These are phyloP conservation scores for Cyanodermella asteris DNA, from an alignment of 2,329 filamentous ascomycete species.

Conservation along the genomic window DNA sequence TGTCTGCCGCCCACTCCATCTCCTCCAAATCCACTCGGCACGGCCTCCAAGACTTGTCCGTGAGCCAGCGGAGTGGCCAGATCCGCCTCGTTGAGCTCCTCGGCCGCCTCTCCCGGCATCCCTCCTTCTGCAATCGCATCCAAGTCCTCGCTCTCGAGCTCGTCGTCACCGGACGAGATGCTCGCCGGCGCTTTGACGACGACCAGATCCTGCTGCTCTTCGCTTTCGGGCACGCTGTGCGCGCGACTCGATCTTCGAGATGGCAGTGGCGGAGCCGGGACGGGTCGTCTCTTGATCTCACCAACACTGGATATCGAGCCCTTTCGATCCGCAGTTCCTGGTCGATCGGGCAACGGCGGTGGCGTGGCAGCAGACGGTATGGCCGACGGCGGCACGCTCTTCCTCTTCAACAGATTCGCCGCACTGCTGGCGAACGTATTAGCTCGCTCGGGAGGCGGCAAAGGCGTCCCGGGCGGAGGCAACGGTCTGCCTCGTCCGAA, in stretches of 20 bases:
- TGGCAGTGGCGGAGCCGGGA: constrained; percentile 28
- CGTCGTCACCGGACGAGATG: constrained; percentile 12
- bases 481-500: constrained; percentile 68
- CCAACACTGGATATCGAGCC: too few relatives aligned
- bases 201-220: constrained; percentile 31
- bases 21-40: too few relatives aligned
- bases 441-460: constrained; percentile 45
- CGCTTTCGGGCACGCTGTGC: constrained; percentile 13
- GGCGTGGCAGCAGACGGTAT: constrained; percentile 15
- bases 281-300: constrained; percentile 13
- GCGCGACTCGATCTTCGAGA: constrained; percentile 20
- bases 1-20: too few relatives aligned
- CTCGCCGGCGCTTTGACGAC: constrained; percentile 41
- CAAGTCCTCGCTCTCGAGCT: too few relatives aligned
- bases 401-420: constrained; percentile 47
- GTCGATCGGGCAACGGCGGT: too few relatives aligned
- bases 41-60: too few relatives aligned
- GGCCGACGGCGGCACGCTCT: constrained; percentile 30
- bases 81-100: too few relatives aligned
- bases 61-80: too few relatives aligned
- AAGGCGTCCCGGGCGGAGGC: constrained; percentile 57
- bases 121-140: too few relatives aligned
- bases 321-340: too few relatives aligned
- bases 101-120: too few relatives aligned
- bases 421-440: constrained; percentile 35